A percentile compares a stretch with the other conserved stretches of the same genome.
Evolutionary conservation across 2,329 filamentous ascomycete species (phyloP).

Genomic region (Thielaviopsis musarum): DNA sequence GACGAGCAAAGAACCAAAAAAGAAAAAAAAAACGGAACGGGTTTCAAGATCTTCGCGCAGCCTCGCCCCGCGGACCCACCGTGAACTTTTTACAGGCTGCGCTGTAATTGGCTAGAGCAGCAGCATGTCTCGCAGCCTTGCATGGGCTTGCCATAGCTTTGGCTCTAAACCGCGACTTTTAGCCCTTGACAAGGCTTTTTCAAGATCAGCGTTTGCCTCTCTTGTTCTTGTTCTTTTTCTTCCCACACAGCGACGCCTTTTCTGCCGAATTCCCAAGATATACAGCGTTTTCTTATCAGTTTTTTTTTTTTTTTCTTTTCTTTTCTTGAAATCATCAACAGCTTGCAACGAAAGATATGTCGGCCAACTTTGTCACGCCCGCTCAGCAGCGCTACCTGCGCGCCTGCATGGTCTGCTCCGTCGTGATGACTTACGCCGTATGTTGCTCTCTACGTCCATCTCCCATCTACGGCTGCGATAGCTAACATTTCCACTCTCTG

Average conservation of each 20-base stretch:
- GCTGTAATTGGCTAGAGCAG: background rate
- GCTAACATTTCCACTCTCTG: slow-evolving; percentile 3
- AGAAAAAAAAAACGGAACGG: background rate
- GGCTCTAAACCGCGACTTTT: background rate
- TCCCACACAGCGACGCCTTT: background rate
- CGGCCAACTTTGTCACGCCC: slow-evolving; percentile 42
- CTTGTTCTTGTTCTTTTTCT: background rate
- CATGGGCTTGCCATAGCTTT: background rate
- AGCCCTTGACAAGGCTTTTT: background rate
- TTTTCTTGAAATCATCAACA: background rate
- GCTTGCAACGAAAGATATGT: background rate
- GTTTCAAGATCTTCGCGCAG: background rate
- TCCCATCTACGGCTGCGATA: background rate
- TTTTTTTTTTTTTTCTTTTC: background rate
- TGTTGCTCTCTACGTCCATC: slow-evolving; percentile 17
- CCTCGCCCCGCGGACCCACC: background rate
- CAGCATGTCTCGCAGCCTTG: background rate
- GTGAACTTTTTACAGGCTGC: background rate
- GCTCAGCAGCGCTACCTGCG: slow-evolving; percentile 72
- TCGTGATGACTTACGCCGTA: slow-evolving; percentile 70
- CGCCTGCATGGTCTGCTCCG: slow-evolving; percentile 97
- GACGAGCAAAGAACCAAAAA: background rate
- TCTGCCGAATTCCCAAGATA: too few species aligned
- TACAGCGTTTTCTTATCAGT: too few species aligned
- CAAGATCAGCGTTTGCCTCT: too few species aligned